Conservation (phyloP, 1,139 yeast species). For the Blastobotrys serpentis region DNA sequence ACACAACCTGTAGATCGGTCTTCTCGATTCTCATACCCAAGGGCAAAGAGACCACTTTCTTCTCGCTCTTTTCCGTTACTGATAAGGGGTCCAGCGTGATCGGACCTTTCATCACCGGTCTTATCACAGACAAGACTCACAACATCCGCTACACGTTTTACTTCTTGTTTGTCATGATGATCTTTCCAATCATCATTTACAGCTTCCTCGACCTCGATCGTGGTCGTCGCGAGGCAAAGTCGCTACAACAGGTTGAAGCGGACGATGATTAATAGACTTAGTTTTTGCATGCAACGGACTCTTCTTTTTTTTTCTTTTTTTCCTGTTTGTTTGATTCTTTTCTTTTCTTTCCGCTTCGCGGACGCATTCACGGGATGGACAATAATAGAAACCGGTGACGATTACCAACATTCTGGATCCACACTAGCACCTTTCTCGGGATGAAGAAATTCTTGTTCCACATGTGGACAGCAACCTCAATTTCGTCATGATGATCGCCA, state of each 20-base stretch:
- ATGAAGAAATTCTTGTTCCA: slow-evolving; percentile 13
- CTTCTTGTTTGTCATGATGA: slow-evolving; percentile 51
- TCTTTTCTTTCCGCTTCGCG: neutral
- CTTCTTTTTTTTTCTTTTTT: neutral
- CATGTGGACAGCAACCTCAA: slow-evolving; percentile 10
- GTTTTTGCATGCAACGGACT: too few relatives aligned
- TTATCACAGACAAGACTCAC: slow-evolving; percentile 65
- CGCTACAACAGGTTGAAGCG: slow-evolving; percentile 27
- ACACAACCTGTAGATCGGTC: slow-evolving; percentile 62
- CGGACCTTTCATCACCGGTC: slow-evolving; percentile 65
- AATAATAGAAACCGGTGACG: neutral
- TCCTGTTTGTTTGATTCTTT: neutral
- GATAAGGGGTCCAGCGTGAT: slow-evolving; percentile 71
- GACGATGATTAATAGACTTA: slow-evolving; percentile 10
- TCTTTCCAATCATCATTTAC: slow-evolving; percentile 54
- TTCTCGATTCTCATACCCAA: slow-evolving; percentile 63
- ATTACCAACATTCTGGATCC: neutral
- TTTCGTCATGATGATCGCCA: neutral
- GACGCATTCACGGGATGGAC: neutral
- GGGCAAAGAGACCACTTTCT: slow-evolving; percentile 68
- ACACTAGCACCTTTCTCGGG: slow-evolving; percentile 10
- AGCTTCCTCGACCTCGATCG: slow-evolving; percentile 52
- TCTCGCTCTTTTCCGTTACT: slow-evolving; percentile 67
- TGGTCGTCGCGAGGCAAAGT: slow-evolving; percentile 44
- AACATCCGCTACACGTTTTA: slow-evolving; percentile 67